phyloP scores from a whole-genome alignment of 2,329 filamentous ascomycete genomes.

The Fusarium fracticaudum region DNA sequence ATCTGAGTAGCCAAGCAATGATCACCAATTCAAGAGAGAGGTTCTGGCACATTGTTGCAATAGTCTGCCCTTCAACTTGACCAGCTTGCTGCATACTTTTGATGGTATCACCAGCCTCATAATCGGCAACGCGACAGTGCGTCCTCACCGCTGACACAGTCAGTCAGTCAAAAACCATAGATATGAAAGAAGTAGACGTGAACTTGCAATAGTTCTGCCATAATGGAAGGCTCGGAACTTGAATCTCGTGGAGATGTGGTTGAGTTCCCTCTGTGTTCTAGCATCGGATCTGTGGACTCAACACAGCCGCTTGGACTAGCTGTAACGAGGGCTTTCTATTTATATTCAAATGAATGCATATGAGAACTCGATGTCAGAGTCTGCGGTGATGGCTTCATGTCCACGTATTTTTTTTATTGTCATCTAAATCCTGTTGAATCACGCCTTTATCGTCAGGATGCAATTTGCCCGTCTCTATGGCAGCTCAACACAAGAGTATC shows the following conservation, averaged over 20 bases:
- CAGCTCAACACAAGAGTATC: neutral
- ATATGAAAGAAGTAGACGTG: fast-evolving
- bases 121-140: neutral
- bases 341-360: neutral
- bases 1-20: neutral
- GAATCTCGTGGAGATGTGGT: neutral
- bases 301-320: neutral
- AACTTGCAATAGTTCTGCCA: too few relatives aligned
- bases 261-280: neutral
- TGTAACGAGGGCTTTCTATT: neutral
- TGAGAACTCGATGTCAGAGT: neutral
- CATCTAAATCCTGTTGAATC: neutral
- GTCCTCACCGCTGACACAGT: neutral
- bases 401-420: fast-evolving
- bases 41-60: fast-evolving
- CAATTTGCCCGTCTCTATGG: neutral
- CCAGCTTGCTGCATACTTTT: too few relatives aligned
- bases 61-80: neutral
- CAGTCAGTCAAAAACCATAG: too few relatives aligned
- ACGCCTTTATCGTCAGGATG: neutral
- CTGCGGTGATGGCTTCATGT: too few relatives aligned
- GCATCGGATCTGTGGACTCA: neutral
- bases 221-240: neutral
- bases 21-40: fast-evolving
- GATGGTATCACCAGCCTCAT: too few relatives aligned